Conservation (phyloP, 2,329 filamentous ascomycete species). For the Biscogniauxia mediterranea region DNA sequence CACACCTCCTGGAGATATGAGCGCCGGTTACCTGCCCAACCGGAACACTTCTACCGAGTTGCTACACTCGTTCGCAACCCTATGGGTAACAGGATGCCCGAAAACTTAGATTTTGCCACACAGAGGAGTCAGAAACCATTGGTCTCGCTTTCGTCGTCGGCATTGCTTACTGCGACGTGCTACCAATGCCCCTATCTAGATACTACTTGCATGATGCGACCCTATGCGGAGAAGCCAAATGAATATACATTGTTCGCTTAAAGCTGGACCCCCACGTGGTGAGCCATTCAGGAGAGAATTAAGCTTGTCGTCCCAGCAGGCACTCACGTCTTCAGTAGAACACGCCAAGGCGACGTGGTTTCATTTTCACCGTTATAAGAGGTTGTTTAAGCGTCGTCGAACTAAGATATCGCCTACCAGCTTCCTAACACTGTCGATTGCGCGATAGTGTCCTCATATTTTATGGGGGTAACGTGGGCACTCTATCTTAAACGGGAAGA, state of each 20-base stretch:
- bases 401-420: neutral
- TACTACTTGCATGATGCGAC: neutral
- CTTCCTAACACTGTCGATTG: neutral
- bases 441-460: neutral
- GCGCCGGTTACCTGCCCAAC: neutral
- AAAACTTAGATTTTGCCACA: neutral
- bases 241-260: neutral
- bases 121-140: neutral
- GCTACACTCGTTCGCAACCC: neutral
- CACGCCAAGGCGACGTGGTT: neutral
- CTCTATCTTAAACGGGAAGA: neutral
- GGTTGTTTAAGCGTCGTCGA: neutral
- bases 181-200: neutral
- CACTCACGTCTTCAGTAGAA: neutral
- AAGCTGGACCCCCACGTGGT: neutral
- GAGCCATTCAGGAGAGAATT: neutral
- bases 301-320: neutral
- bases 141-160: neutral
- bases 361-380: neutral
- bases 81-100: neutral
- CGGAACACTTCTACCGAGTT: neutral
- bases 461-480: neutral
- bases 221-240: conserved; percentile 1
- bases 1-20: neutral
- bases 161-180: conserved; percentile 3